Evolutionary conservation across 345 rosid genomes (phyloP).

Genomic region (Brassica cretica): DNA sequence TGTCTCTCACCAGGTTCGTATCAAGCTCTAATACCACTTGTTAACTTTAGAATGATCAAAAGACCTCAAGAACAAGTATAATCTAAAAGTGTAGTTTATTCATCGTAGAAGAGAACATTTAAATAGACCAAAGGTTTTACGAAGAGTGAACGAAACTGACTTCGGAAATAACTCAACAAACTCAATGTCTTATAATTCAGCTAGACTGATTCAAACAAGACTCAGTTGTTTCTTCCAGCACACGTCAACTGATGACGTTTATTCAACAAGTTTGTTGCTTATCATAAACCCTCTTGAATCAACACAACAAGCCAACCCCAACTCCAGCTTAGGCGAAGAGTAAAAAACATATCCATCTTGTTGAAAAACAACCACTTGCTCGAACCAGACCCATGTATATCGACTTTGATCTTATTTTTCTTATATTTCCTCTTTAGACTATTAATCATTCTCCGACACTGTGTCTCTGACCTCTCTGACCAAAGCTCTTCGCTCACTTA

Average conservation of each 20-base stretch:
- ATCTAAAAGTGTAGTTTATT: neutral
- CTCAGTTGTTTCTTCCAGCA: neutral
- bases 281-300: conserved; percentile 59
- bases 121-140: neutral
- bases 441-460: conserved; percentile 85
- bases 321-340: conserved; percentile 59
- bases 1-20: too few species aligned
- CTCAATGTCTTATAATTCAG: neutral
- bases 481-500: conserved; percentile 77
- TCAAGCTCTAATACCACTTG: too few species aligned
- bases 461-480: conserved; percentile 77
- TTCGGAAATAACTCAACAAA: neutral
- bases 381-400: conserved; percentile 41
- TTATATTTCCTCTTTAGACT: conserved; percentile 90
- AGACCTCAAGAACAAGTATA: neutral
- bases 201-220: neutral
- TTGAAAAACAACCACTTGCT: conserved; percentile 85
- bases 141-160: neutral
- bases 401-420: conserved; percentile 71
- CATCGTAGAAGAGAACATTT: neutral
- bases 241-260: neutral
- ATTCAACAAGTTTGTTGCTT: neutral
- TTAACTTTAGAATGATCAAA: too few species aligned
- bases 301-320: conserved; percentile 82
- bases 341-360: conserved; percentile 80